These are phyloP conservation scores for Osmanthus fragrans DNA, from an alignment of 257 asterid species.

Conservation along the genomic window DNA sequence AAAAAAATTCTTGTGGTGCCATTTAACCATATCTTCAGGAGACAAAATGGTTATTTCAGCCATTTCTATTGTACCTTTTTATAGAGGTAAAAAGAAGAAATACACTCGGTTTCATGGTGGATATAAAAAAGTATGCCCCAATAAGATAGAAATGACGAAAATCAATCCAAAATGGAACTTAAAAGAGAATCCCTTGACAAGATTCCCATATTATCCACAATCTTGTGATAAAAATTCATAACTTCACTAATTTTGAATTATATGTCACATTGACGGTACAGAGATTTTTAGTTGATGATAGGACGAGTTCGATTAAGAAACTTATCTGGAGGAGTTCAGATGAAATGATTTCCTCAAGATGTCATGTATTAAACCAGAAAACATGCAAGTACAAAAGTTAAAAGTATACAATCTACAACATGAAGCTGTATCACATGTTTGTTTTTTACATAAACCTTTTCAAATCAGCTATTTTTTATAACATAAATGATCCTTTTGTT, in stretches of 20 bases:
- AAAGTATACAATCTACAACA: neutral
- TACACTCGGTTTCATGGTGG: neutral
- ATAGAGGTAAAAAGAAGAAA: neutral
- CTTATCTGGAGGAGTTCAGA: neutral
- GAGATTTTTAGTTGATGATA: neutral
- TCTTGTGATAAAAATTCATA: too few species aligned
- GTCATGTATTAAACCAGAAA: neutral
- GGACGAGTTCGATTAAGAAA: neutral
- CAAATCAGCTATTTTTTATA: neutral
- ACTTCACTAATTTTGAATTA: too few species aligned
- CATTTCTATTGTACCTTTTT: neutral
- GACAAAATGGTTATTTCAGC: neutral
- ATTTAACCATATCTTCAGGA: too few species aligned
- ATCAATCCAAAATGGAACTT: too few species aligned
- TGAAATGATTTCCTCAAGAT: neutral
- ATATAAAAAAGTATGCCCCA: neutral
- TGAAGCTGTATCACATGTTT: neutral
- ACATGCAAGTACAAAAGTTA: neutral
- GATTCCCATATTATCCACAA: too few species aligned
- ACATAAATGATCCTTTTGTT: slow-evolving; percentile 9
- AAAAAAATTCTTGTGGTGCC: too few species aligned
- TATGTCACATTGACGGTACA: too few species aligned
- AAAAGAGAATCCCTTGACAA: too few species aligned
- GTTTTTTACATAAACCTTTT: neutral
- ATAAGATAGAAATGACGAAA: neutral